Base-by-base conservation (phyloP, 257 asterid species). In the Misopates orontium region DNA sequence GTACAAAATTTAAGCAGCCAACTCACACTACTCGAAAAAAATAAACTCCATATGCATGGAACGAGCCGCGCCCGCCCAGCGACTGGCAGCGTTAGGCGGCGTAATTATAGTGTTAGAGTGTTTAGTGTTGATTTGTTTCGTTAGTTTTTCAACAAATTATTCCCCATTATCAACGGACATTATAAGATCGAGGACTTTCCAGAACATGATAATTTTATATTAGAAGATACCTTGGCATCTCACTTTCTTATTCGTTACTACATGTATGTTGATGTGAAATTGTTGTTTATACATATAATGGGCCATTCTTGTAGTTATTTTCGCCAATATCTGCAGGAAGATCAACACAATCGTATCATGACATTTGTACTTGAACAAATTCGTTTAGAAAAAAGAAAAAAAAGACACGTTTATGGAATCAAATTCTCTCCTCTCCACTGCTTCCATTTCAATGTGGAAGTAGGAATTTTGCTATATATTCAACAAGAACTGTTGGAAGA, bases 401-500 rank as follows among this genome's bases (percentile, higher is more conserved):
- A 21, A 19, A 74, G 36, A 40, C 41, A 47, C 47, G 53, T 55
- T 70, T 19, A 49, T 65, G 22, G 94, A 78, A 89, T 82, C 93
- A 69, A 67, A 82, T 87, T 78, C 91, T 77, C 64, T 76, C 71
- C 48, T 72, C 60, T 79, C 77, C 45, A 22, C 31, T 66, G 57
- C 64, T 67, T 64, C 69, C 64, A 80, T 56, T 80, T 75, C 87
- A 68, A 42, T 75, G 89, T 82, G 88, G 85, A 84, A 75, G 60
- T 44, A 53, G 45, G 74, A 76, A 83, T 82, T 75, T 36, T 76
- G n/a, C n/a, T 58, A 71, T 52, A 18, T n/a, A 32, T 9, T 22
- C n/a, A 42, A 45, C 51, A 47, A 41, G 51, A 44, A 50, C 56
- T 71, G 18, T 24, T 17, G 56, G 25, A 48, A 50, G 45, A 58